These are phyloP conservation scores for Pseudogymnoascus sp. DNA, from an alignment of 2,329 filamentous ascomycete species.

Conservation along the genomic window DNA sequence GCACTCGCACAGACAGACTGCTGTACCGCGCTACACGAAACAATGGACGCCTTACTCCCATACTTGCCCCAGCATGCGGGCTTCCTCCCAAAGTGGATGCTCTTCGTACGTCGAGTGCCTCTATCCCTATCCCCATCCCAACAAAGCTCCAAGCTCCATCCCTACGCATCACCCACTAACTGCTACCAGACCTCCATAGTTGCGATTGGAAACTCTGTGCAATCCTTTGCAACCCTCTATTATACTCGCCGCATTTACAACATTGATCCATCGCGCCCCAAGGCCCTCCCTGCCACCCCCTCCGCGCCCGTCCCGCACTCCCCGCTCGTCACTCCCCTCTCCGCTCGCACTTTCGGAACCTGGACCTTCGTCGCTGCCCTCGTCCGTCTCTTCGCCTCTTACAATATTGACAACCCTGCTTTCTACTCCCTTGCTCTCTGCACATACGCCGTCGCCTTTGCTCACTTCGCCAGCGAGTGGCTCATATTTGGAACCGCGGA, in stretches of 20 bases:
- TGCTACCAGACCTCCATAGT: slow-evolving; percentile 64
- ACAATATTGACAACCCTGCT: slow-evolving; percentile 48
- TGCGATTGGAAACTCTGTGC: slow-evolving; percentile 75
- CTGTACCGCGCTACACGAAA: background rate
- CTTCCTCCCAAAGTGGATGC: slow-evolving; percentile 55
- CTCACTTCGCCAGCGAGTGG: slow-evolving; percentile 59
- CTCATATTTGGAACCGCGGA: slow-evolving; percentile 68
- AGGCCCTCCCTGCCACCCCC: slow-evolving; percentile 32
- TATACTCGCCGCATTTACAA: slow-evolving; percentile 86
- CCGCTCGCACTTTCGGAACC: slow-evolving; percentile 63
- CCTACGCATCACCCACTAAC: background rate
- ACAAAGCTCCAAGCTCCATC: background rate
- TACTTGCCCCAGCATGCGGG: slow-evolving; percentile 31
- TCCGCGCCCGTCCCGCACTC: slow-evolving; percentile 32
- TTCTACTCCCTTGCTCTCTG: slow-evolving; percentile 54
- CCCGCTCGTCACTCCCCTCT: slow-evolving; percentile 60
- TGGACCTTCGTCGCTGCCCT: slow-evolving; percentile 56
- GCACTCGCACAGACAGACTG: background rate
- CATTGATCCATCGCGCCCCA: slow-evolving; percentile 36
- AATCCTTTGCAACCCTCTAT: slow-evolving; percentile 71
- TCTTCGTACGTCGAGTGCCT: slow-evolving; percentile 41
- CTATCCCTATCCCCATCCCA: slow-evolving; percentile 7
- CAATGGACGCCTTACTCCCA: background rate
- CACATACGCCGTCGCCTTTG: slow-evolving; percentile 48
- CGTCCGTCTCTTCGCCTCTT: slow-evolving; percentile 55